Percentiles rank a stretch among this genome's conserved stretches.
Evolutionary conservation across 2,329 filamentous ascomycete species (phyloP).

Genomic region (Phaeomoniella chlamydospora): DNA sequence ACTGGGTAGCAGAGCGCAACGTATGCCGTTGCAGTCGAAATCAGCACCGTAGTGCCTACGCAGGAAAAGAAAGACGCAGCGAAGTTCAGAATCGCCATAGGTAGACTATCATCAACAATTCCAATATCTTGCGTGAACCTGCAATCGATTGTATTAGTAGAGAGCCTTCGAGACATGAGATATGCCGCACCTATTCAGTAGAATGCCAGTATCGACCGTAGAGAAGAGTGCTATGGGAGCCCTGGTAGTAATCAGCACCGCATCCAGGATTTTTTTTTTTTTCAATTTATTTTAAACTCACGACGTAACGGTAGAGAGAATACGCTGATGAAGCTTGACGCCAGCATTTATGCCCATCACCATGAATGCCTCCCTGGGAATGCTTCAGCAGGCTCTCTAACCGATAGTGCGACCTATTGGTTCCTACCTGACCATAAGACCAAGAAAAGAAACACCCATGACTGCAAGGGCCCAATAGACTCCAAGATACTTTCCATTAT

Average conservation of each 20-base stretch:
- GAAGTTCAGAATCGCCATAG: neutral
- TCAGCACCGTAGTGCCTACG: neutral
- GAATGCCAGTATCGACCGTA: neutral
- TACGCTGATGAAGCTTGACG: no score
- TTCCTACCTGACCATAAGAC: no score
- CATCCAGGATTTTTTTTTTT: neutral
- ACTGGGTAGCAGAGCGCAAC: slow-evolving; percentile 18
- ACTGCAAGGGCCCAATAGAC: slow-evolving; percentile 17
- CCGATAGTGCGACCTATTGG: no score
- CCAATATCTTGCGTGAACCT: slow-evolving; percentile 3
- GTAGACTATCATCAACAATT: slow-evolving; percentile 1
- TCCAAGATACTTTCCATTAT: slow-evolving; percentile 21
- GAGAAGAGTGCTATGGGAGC: neutral
- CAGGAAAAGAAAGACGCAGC: neutral
- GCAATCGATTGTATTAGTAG: neutral
- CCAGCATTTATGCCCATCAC: no score
- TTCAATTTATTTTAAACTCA: neutral
- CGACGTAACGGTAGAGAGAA: neutral
- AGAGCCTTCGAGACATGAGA: no score
- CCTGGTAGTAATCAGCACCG: neutral
- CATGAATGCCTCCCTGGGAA: no score
- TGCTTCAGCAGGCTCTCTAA: no score
- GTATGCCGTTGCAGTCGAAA: neutral
- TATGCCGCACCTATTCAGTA: neutral
- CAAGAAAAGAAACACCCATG: slow-evolving; percentile 11